These are phyloP conservation scores for Penicillium canariense DNA, from an alignment of 495 filamentous ascomycete genomes.

Conservation along the genomic window DNA sequence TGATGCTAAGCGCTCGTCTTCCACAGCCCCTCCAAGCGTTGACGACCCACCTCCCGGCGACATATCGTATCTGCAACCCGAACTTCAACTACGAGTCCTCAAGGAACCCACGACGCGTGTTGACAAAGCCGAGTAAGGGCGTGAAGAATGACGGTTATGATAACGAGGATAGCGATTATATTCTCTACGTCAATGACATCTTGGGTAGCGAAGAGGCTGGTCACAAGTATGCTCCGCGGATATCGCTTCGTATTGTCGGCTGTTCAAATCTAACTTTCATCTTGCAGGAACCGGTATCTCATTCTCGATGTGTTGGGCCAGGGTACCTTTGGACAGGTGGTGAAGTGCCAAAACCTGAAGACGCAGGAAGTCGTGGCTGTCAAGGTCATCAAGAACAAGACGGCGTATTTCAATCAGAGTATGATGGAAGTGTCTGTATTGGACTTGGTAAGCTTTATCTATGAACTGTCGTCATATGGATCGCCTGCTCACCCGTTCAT, in stretches of 20 bases:
- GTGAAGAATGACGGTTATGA: conserved; percentile 99
- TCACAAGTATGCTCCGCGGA: conserved; percentile 68
- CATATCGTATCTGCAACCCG: conserved; percentile 98
- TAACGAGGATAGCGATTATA: conserved; percentile 99
- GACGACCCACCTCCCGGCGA: conserved; percentile 88
- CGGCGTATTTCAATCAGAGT: conserved; percentile 99
- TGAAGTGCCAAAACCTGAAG: conserved; percentile 98
- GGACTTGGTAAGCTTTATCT: conserved; percentile 68
- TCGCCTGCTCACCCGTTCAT: conserved; percentile 24
- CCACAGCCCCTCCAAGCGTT: conserved; percentile 89
- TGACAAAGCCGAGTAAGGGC: conserved; percentile 99
- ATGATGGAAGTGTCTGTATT: conserved; percentile 99
- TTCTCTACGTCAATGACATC: conserved; percentile 98
- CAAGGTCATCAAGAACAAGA: conserved; percentile 99
- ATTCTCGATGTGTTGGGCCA: conserved; percentile 98
- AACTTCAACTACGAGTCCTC: conserved; percentile 99
- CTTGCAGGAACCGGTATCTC: conserved; percentile 86
- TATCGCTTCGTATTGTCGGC: neutral
- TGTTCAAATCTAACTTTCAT: neutral
- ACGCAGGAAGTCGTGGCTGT: conserved; percentile 98
- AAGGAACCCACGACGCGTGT: conserved; percentile 90
- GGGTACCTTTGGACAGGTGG: conserved; percentile 98
- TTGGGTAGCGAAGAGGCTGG: conserved; percentile 96
- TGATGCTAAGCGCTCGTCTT: conserved; percentile 12
- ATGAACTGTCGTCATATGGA: neutral